A percentile compares a stretch with the other conserved stretches of the same genome.
Evolutionary conservation across 2,329 filamentous ascomycete genomes (phyloP).

Genomic region (Colletotrichum caudatum): DNA sequence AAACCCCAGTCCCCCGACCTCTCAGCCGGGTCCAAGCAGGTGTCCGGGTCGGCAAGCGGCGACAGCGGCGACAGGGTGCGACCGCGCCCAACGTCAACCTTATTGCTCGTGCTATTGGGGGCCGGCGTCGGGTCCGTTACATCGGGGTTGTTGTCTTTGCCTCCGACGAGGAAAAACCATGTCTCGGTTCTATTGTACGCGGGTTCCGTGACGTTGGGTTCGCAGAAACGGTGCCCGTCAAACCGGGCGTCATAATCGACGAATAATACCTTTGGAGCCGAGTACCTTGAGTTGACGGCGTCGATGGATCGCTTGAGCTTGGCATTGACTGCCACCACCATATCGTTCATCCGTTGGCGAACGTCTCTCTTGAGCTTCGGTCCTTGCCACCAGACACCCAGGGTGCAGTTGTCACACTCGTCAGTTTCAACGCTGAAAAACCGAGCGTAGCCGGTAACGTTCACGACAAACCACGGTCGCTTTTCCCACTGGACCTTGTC

Average conservation of each 20-base stretch:
- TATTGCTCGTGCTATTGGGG: slow-evolving; percentile 37
- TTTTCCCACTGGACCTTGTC: slow-evolving; percentile 59
- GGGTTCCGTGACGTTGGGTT: slow-evolving; percentile 55
- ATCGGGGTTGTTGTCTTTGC: slow-evolving; percentile 52
- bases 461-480: slow-evolving; percentile 56
- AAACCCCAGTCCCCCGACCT: slow-evolving; percentile 57
- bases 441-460: slow-evolving; percentile 61
- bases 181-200: slow-evolving; percentile 58
- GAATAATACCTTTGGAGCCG: slow-evolving; percentile 55
- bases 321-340: slow-evolving; percentile 57
- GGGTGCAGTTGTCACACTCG: slow-evolving; percentile 57
- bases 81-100: slow-evolving; percentile 26
- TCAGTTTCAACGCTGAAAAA: slow-evolving; percentile 61
- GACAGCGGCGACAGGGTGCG: slow-evolving; percentile 48
- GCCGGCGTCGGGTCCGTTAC: slow-evolving; percentile 37
- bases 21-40: slow-evolving; percentile 52
- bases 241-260: slow-evolving; percentile 59
- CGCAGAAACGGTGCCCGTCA: slow-evolving; percentile 60
- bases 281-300: slow-evolving; percentile 54
- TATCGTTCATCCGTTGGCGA: slow-evolving; percentile 57
- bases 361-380: slow-evolving; percentile 56
- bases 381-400: slow-evolving; percentile 60
- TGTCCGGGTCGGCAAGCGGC: slow-evolving; percentile 52
- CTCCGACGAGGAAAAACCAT: slow-evolving; percentile 63
- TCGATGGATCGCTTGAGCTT: slow-evolving; percentile 54